Evolutionary conservation across 768 basidiomycete genomes (phyloP), one percentile per base, ranked within the genome.

Genomic region (Cystobasidium onofrii): DNA sequence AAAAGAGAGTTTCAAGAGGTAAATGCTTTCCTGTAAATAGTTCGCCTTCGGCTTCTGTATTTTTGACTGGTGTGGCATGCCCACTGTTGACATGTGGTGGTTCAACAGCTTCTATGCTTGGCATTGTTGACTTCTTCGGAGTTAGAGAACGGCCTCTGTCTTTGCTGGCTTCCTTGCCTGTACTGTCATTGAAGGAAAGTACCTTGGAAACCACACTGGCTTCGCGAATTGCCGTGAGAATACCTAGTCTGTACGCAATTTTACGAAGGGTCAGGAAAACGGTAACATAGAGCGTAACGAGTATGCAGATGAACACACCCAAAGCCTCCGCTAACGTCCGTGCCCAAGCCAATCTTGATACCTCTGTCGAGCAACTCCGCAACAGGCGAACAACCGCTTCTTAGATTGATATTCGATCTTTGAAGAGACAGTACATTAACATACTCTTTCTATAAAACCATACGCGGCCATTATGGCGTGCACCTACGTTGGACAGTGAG

Each of bases 271-370:
- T 39, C 15, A 60, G 63, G 15, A 34, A 18, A 6, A 9, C 15
- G 63, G 13, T 6, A 25, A 10, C n/a, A n/a, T n/a, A n/a, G n/a
- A n/a, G n/a, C n/a, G n/a, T n/a, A n/a, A n/a, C n/a, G n/a, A n/a
- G 63, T 6, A 41, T 27, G 29, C 33, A 7, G 9, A 85, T 84
- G 27, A 86, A 29, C 66, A 18, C 29, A 71, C 69, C 69, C 74
- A 96, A 87, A 91, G 2, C 95, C 94, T 13, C 95, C 95, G 0
- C 91, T 89, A 67, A 90, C 75, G 54, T 78, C 79, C 0, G 94
- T 94, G 1, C 95, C 95, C n/a, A 98, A 83, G 20, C 92, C 92
- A 75, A 97, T 93, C 85, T 96, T 96, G 80, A 97, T 86, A 1
- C 90, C 92, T 57, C 81, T 82, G 80, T 97, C 93, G 15, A 97